A percentile compares a stretch with the other conserved stretches of the same genome.
Conservation (phyloP, 1,284 basidiomycete genomes). For the Rhizoctonia solani region DNA sequence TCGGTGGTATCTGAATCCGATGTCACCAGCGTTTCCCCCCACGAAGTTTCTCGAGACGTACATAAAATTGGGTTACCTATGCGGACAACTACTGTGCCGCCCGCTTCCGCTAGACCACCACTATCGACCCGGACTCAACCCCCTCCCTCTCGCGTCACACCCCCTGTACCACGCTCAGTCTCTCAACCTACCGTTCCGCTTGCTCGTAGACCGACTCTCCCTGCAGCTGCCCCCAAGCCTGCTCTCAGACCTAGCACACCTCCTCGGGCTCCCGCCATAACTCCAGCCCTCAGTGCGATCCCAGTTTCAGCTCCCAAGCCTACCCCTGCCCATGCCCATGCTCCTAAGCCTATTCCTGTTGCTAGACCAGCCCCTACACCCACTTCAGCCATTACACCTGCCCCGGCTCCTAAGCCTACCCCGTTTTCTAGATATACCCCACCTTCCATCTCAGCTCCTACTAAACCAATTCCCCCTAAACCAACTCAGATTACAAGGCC, state of each 20-base stretch:
- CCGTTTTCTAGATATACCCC: too few species aligned
- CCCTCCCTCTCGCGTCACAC: neutral
- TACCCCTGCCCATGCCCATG: neutral
- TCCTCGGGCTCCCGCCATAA: neutral
- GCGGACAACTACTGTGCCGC: constrained; percentile 1
- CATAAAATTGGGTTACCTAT: constrained; percentile 1
- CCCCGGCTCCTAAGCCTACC: too few species aligned
- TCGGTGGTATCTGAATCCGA: constrained; percentile 18
- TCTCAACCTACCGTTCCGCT: neutral
- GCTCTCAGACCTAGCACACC: neutral
- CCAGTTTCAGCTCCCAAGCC: neutral
- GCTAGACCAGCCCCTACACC: neutral
- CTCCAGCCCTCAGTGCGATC: neutral
- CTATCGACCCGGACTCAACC: neutral
- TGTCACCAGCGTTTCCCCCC: neutral
- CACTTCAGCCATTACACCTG: neutral
- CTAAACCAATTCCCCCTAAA: too few species aligned
- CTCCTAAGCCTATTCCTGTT: neutral
- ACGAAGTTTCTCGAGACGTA: constrained; percentile 12
- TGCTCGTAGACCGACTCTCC: neutral
- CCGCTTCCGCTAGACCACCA: neutral
- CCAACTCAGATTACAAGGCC: too few species aligned
- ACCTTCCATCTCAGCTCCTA: too few species aligned
- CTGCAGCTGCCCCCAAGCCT: neutral
- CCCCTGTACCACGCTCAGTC: neutral